Evolutionary conservation across 192 early-diverging fungal species (phyloP).

Genomic region (Spizellomyces punctatus): DNA sequence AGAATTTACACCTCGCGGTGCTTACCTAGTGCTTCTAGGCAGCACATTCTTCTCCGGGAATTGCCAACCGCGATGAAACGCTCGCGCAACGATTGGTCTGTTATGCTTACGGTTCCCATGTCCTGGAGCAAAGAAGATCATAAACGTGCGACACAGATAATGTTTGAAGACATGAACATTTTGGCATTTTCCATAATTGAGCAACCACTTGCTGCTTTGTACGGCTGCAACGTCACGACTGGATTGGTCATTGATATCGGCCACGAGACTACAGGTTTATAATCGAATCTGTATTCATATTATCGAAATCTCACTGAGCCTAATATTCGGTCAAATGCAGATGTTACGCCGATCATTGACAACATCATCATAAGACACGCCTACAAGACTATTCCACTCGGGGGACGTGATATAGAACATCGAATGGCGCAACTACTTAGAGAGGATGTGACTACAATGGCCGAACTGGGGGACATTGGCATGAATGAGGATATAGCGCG

Average conservation of each 20-base stretch:
- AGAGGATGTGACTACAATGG: slow-evolving; percentile 50
- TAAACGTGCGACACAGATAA: slow-evolving; percentile 80
- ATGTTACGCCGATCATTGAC: slow-evolving; percentile 82
- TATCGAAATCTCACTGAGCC: slow-evolving; percentile 1
- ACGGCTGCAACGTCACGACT: slow-evolving; percentile 72
- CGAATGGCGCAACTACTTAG: slow-evolving; percentile 65
- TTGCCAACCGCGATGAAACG: slow-evolving; percentile 66
- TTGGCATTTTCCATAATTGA: slow-evolving; percentile 81
- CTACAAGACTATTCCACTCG: slow-evolving; percentile 65
- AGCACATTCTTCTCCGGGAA: slow-evolving; percentile 78
- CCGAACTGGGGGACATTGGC: slow-evolving; percentile 42
- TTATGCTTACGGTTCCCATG: slow-evolving; percentile 79
- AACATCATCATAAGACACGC: slow-evolving; percentile 64
- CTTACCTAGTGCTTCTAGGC: slow-evolving; percentile 43
- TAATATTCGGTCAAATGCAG: slow-evolving; percentile 25
- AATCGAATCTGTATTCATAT: background rate
- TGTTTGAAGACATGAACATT: slow-evolving; percentile 91
- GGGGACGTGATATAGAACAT: slow-evolving; percentile 68
- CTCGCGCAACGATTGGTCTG: slow-evolving; percentile 72
- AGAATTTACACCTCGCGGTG: background rate
- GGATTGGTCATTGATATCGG: slow-evolving; percentile 94
- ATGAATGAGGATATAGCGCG: slow-evolving; percentile 29
- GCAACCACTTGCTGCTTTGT: slow-evolving; percentile 80
- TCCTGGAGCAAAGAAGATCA: slow-evolving; percentile 79
- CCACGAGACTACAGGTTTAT: slow-evolving; percentile 73